Evolutionary conservation across 257 asterid species (phyloP).

Genomic region (Salvia splendens): DNA sequence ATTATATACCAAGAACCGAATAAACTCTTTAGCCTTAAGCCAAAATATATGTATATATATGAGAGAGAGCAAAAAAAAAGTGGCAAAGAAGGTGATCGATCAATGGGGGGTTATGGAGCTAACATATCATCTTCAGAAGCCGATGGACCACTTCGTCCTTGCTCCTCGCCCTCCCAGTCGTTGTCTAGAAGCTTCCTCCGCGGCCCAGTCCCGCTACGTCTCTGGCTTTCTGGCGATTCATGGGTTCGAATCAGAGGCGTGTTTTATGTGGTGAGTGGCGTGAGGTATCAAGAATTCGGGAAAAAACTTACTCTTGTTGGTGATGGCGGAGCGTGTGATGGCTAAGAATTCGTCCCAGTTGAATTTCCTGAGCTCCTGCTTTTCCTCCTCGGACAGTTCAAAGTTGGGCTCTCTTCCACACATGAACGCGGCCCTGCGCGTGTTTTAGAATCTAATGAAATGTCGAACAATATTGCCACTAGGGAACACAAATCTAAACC

Average conservation of each 20-base stretch:
- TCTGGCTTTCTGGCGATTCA: slow-evolving; percentile 54
- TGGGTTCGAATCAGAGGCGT: neutral
- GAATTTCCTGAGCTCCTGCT: slow-evolving; percentile 65
- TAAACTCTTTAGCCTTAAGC: slow-evolving; percentile 11
- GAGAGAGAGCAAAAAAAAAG: neutral
- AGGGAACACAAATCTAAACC: neutral
- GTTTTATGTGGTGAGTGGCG: neutral
- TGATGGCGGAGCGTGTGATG: slow-evolving; percentile 78
- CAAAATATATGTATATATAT: neutral
- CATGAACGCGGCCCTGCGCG: slow-evolving; percentile 91
- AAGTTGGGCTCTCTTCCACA: slow-evolving; percentile 98
- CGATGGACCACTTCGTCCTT: slow-evolving; percentile 45
- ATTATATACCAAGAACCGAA: slow-evolving; percentile 37
- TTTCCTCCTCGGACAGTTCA: slow-evolving; percentile 80
- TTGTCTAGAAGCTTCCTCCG: slow-evolving; percentile 43
- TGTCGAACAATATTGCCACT: neutral
- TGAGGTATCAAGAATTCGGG: neutral
- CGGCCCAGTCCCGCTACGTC: slow-evolving; percentile 46
- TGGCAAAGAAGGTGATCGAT: neutral
- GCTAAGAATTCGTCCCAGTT: slow-evolving; percentile 85
- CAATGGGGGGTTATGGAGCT: slow-evolving; percentile 36
- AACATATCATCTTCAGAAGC: slow-evolving; percentile 62
- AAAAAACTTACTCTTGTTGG: slow-evolving; percentile 58
- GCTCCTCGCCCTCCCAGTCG: slow-evolving; percentile 60
- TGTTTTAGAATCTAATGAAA: neutral